Conservation (phyloP, 352 stramenopile species). For the Globisporangium ultimum region DNA sequence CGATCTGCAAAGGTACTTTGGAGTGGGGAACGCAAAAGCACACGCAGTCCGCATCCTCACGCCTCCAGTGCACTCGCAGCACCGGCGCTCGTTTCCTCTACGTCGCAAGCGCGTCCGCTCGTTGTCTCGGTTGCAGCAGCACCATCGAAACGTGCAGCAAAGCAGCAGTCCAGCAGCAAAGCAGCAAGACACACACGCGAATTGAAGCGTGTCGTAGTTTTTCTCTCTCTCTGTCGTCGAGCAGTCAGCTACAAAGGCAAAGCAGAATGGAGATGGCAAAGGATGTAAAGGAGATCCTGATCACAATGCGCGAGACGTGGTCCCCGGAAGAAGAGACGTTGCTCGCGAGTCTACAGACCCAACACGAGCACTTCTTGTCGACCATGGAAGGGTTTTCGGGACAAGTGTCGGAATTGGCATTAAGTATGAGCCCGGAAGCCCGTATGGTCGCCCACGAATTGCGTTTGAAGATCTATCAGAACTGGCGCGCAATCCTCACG, state of each 20-base stretch:
- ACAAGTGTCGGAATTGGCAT: conserved; percentile 46
- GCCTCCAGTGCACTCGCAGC: too few relatives aligned
- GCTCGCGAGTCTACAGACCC: conserved; percentile 55
- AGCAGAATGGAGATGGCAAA: conserved; percentile 73
- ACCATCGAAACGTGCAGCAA: too few relatives aligned
- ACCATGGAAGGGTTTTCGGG: conserved; percentile 68
- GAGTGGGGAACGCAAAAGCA: too few relatives aligned
- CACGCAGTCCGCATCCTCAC: too few relatives aligned
- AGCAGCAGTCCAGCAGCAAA: too few relatives aligned
- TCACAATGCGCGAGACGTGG: conserved; percentile 73
- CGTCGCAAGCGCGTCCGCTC: too few relatives aligned
- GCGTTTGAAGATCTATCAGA: conserved; percentile 77
- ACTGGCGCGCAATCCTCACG: conserved; percentile 75
- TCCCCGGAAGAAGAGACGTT: conserved; percentile 69
- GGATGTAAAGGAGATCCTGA: conserved; percentile 77
- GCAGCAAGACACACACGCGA: too few relatives aligned
- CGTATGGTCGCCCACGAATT: conserved; percentile 72
- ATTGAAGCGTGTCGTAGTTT: background rate
- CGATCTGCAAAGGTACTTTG: background rate
- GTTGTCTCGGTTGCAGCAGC: too few relatives aligned
- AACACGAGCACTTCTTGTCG: conserved; percentile 65
- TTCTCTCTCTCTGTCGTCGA: background rate
- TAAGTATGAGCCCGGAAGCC: conserved; percentile 74
- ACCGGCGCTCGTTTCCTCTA: too few relatives aligned
- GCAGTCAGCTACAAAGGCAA: background rate